These are phyloP conservation scores for Bathelium albidoporum DNA, from an alignment of 495 filamentous ascomycete genomes.

Conservation along the genomic window DNA sequence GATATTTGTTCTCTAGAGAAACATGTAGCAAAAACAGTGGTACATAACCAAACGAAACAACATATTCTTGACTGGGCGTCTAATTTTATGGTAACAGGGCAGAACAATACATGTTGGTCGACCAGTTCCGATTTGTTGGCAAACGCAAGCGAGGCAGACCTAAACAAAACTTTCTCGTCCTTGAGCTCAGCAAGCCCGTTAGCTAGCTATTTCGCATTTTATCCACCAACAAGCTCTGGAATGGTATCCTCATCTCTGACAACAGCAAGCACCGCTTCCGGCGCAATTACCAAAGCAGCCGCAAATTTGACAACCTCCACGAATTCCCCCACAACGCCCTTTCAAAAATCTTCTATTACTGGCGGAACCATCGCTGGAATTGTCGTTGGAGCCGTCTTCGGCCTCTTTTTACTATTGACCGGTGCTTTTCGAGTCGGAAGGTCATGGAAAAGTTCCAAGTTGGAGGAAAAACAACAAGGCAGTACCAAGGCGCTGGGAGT, in stretches of 20 bases:
- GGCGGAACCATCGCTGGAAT: background rate
- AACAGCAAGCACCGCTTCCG: background rate
- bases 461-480: background rate
- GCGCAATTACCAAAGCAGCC: background rate
- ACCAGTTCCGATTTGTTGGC: background rate
- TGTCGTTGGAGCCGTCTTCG: background rate
- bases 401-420: background rate
- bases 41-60: too few relatives aligned
- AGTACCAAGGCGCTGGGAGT: background rate
- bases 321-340: background rate
- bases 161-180: background rate
- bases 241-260: background rate
- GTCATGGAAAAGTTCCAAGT: background rate
- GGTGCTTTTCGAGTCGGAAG: background rate
- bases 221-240: background rate
- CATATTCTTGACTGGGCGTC: too few relatives aligned
- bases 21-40: background rate
- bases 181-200: background rate
- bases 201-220: background rate
- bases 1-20: background rate
- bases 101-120: background rate
- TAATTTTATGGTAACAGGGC: background rate
- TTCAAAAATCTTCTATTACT: background rate
- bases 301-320: background rate
- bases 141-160: background rate